These are phyloP conservation scores for Dryadomyces quercus-mongolicae DNA, from an alignment of 2,329 filamentous ascomycete species.

Conservation along the genomic window DNA sequence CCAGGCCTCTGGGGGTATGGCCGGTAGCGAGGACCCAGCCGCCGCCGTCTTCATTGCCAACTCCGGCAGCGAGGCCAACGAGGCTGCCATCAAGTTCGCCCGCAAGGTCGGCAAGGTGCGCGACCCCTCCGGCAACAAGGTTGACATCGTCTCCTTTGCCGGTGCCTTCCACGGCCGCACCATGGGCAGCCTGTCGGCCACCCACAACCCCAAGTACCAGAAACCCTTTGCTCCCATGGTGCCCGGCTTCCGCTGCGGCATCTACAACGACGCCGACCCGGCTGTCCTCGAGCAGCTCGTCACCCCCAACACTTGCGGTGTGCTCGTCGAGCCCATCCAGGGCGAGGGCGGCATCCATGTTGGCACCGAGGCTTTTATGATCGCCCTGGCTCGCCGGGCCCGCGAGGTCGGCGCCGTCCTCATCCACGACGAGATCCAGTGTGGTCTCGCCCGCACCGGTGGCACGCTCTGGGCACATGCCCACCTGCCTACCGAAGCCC, in stretches of 20 bases:
- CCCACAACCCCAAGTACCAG: constrained; percentile 96
- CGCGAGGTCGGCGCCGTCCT: constrained; percentile 78
- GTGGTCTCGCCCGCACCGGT: constrained; percentile 73
- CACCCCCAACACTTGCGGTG: constrained; percentile 78
- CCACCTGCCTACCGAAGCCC: constrained; percentile 60
- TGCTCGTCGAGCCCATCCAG: constrained; percentile 95
- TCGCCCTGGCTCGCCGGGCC: constrained; percentile 73
- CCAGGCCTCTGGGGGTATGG: constrained; percentile 66
- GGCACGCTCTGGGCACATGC: constrained; percentile 79
- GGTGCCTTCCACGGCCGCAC: constrained; percentile 93
- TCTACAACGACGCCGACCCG: constrained; percentile 75
- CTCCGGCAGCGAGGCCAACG: constrained; percentile 92
- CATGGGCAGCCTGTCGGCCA: constrained; percentile 90
- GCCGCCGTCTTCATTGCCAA: constrained; percentile 85
- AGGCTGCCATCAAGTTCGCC: constrained; percentile 94
- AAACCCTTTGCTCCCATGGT: constrained; percentile 91
- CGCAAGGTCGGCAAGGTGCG: constrained; percentile 74
- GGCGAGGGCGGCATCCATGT: constrained; percentile 89
- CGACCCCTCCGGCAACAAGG: constrained; percentile 60
- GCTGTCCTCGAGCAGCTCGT: constrained; percentile 59
- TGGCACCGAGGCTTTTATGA: constrained; percentile 70
- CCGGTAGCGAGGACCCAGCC: constrained; percentile 30
- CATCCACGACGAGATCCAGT: constrained; percentile 96
- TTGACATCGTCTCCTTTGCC: constrained; percentile 81
- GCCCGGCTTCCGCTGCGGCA: constrained; percentile 80